Base-by-base conservation (phyloP, 2,329 filamentous ascomycete genomes). In the Eutypa lata region DNA sequence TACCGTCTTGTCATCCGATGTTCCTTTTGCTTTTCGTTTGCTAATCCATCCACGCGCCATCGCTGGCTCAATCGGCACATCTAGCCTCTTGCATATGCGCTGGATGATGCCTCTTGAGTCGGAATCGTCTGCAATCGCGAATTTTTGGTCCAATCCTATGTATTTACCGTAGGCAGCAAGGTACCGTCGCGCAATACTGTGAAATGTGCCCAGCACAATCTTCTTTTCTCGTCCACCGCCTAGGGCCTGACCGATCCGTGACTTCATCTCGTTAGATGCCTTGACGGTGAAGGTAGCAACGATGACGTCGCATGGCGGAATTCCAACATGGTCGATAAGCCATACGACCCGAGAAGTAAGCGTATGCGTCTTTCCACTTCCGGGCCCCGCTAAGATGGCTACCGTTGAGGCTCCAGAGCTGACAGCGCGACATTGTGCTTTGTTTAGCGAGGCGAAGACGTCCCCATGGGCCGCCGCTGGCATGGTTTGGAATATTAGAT, bases 271-370 rank as follows among this genome's bases (percentile, higher is more conserved):
- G 18, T 77, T 83, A 18, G 92, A 90, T 1, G 94, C 92, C 70
- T 97, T 97, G 69, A 96, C 91, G 2, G 94, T 99, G 67, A 99
- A 99, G 0, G 93, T 97, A 56, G 93, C 94, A 54, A 97, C 93
- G 54, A 99, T 86, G 63, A 97, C 86, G 73, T 97, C 91, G 74
- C 89, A 85, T 64, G 93, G 93, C 52, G 84, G 81, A 61, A 90
- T 83, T 42, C 86, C 83, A 61, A 83, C 75, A 62, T 88, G 78
- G 48, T 87, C 82, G 50, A 97, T 81, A 28, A 97, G 83, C 79
- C 93, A 95, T 62, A 92, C 92, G 53, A 97, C 91, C 57, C 94
- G 88, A 44, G 92, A 90, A 0, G 92, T 96, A 50, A 99, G 79
- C 1, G 94, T 97, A 71, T 97, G 95, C 14, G 93, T 99, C 73